Evolutionary conservation across 1,284 basidiomycete genomes (phyloP), one percentile per base, ranked within the genome.

Genomic region (Fomitopsis schrenkii): DNA sequence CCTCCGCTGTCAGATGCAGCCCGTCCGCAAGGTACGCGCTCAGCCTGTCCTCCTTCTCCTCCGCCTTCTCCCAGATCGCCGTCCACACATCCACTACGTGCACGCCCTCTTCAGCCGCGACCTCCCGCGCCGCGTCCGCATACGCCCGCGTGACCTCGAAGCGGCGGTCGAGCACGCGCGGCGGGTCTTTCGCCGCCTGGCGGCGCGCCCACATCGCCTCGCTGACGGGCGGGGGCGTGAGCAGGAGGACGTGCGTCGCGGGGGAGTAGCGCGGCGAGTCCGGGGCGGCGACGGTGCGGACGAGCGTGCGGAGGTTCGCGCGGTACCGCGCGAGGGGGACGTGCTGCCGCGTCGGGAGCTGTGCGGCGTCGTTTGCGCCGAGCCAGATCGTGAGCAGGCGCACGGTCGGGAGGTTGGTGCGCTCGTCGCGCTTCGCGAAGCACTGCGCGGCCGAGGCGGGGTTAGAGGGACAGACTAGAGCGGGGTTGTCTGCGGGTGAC

Each of bases 191-290:
- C 36, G 77, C 74, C 33, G 72, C 72, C 54, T 84, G 75, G 68
- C 83, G 80, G 40, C 77, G 78, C n/a, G 69, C 71, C 63, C 88
- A 77, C 66, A 85, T 82, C 62, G 78, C 66, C 3, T 85, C 85
- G 68, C 90, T 89, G 59, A 95, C 80, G 1, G 95, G 95, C 5
- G 95, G 93, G 14, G 94, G 90, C 4, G 91, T 91, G 63, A 97
- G 85, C 60, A 97, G 78, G 55, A 97, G 76, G 64, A 97, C 81
- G 57, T 83, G 82, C 44, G 94, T 95, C 17, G 79, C 69, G 1
- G 91, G 88, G 2, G 88, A 88, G 76, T 92, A 84, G 71, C 83
- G 83, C 8, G 79, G 72, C 2, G 92, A 94, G 19, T 77, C 71
- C 0, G 87, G 81, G 1, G 81, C 81, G 55, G 79, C 83, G 41